Conservation (phyloP, 345 rosid genomes). For the Ricinus communis region DNA sequence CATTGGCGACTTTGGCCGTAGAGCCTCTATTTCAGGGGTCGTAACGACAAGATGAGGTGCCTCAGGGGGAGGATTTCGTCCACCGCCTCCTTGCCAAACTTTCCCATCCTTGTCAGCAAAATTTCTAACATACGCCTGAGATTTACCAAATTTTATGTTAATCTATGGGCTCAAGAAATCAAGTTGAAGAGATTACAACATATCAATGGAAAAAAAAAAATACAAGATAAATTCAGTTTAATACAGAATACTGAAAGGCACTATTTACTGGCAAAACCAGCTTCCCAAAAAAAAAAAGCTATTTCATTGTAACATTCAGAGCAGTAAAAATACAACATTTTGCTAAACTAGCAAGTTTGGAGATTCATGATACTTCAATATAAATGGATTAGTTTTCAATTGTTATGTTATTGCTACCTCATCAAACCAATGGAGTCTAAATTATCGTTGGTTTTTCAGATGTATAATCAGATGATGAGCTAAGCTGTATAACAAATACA, state of each 20-base stretch:
- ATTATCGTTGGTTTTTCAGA: too few species aligned
- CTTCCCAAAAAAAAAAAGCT: too few species aligned
- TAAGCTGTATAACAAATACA: neutral
- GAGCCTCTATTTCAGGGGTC: constrained; percentile 78
- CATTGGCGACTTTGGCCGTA: constrained; percentile 96
- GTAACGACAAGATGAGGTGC: constrained; percentile 85
- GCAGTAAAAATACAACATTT: neutral
- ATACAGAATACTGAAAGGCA: too few species aligned
- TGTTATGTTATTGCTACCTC: neutral
- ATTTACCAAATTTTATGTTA: constrained; percentile 15
- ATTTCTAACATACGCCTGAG: constrained; percentile 66
- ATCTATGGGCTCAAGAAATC: neutral
- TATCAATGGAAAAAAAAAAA: too few species aligned
- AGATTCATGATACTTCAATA: too few species aligned
- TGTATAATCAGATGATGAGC: neutral
- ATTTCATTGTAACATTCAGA: too few species aligned
- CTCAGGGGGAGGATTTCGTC: constrained; percentile 91
- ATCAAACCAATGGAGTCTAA: neutral
- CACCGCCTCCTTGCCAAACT: constrained; percentile 99
- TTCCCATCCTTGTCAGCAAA: constrained; percentile 92
- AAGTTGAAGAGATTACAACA: too few species aligned
- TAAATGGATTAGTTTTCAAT: too few species aligned
- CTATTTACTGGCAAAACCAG: too few species aligned
- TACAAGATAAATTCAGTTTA: neutral
- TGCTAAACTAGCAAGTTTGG: neutral